Base-by-base conservation (phyloP, 352 stramenopile species). In the Pythium pectinolyticum region DNA sequence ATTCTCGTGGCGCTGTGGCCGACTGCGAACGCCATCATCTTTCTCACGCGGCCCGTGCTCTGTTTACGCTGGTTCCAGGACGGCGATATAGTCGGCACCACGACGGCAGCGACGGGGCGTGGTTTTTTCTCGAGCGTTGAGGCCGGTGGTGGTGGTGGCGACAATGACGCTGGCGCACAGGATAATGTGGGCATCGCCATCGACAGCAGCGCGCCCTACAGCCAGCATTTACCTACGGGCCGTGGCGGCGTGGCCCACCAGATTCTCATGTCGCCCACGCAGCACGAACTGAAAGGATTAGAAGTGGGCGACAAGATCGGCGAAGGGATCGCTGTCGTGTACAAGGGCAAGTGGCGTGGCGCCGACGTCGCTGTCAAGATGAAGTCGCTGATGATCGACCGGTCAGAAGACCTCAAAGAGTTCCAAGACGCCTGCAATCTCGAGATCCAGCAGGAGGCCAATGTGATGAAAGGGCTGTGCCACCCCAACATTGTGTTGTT, bases 361-460 rank as follows among this genome's bases (percentile, higher is more conserved):
- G 98, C 94, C 3, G 80, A 97, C 40, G 96, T 99, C 12, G 96
- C 96, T 6, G 92, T 98, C 35, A 99, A 99, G 78, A 94, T 92
- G 82, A 89, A 90, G 63, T 78, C 81, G 39, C 73, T 95, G 20
- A 70, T 94, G 57, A 63, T 92, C 41, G 83, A 95, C 56, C 78
- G 71, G 11, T 66, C 58, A 0, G 81, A 86, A 20, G 73, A 88
- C 24, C 50, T 91, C 17, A 80, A 78, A 9, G 82, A 90, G 46
- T 92, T 95, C 52, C 81, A 92, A 41, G 70, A 93, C 47, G 86
- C 82, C 12, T 92, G 84, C 63, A 95, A 95, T 51, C 72, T 86
- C 22, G 86, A 95, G 66, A 95, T 95, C 63, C 80, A 92, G 48
- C 74, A 83, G 22, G 86, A 95, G 57, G 86, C 86, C 15, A 72